Conservation (phyloP, 352 stramenopile species). For the Phytophthora cactorum region DNA sequence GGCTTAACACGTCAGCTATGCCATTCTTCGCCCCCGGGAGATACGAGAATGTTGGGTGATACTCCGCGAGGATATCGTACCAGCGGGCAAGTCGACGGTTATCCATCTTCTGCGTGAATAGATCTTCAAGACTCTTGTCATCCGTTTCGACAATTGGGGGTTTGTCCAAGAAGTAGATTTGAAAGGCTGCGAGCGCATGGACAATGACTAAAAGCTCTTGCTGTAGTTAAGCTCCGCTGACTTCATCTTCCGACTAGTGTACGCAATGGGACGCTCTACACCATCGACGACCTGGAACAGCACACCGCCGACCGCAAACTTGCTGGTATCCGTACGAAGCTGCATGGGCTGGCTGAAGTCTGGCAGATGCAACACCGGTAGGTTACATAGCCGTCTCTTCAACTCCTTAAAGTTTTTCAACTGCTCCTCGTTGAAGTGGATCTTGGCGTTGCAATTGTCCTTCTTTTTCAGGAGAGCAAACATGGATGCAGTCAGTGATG, state of each 20-base stretch:
- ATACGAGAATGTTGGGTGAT: constrained; percentile 4
- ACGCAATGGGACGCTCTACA: neutral
- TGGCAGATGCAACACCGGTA: constrained; percentile 1
- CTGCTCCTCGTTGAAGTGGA: neutral
- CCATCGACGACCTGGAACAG: neutral
- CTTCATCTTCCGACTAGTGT: constrained; percentile 21
- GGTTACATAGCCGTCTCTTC: neutral
- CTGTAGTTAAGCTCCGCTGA: constrained; percentile 24
- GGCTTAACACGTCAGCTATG: neutral
- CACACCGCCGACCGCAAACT: constrained; percentile 8
- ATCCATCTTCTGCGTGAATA: constrained; percentile 17
- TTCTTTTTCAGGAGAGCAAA: constrained; percentile 7
- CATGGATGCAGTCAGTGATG: constrained; percentile 2
- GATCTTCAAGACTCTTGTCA: constrained; percentile 11
- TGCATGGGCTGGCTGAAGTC: constrained; percentile 6
- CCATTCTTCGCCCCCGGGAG: neutral
- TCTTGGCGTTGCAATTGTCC: neutral
- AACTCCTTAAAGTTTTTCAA: neutral
- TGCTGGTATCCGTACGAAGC: constrained; percentile 7
- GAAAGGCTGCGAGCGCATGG: neutral
- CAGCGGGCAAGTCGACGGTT: constrained; percentile 9
- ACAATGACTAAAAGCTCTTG: constrained; percentile 12
- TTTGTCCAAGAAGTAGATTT: constrained; percentile 6
- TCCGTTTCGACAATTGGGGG: constrained; percentile 14
- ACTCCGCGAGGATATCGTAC: constrained; percentile 16